These are phyloP conservation scores for Tetrapisispora taiwanensis DNA, from an alignment of 805 yeast species.

Conservation along the genomic window DNA sequence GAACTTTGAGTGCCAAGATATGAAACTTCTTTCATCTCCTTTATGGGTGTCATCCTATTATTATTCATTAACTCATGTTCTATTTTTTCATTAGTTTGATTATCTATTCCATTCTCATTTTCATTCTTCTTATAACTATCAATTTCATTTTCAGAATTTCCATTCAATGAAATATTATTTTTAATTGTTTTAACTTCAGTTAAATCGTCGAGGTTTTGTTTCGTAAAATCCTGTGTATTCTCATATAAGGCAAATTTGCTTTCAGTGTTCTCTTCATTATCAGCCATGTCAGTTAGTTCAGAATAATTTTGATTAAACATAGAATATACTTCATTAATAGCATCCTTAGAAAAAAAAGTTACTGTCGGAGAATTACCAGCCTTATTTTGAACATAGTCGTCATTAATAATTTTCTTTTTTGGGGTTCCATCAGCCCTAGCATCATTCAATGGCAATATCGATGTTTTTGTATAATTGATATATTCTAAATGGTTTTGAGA, in stretches of 20 bases:
- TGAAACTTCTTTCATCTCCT: conserved; percentile 18
- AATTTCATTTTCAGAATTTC: not conserved
- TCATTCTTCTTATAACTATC: not conserved
- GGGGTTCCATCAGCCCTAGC: conserved; percentile 10
- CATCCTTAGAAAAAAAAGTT: conserved; percentile 65
- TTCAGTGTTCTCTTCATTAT: conserved; percentile 18
- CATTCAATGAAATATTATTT: not conserved
- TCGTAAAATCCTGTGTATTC: conserved; percentile 32
- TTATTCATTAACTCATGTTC: not conserved
- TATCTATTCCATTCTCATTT: not conserved
- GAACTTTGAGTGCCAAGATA: conserved; percentile 8
- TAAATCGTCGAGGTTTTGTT: conserved; percentile 27
- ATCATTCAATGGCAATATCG: conserved; percentile 39
- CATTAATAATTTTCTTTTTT: conserved; percentile 1
- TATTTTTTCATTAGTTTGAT: not conserved
- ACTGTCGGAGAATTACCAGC: conserved; percentile 61
- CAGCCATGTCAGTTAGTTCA: conserved; percentile 13
- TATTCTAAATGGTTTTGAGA: not conserved
- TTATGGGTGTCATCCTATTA: conserved; percentile 22
- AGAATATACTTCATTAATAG: conserved; percentile 59
- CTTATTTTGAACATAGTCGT: conserved; percentile 4
- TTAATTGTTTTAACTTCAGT: conserved; percentile 26
- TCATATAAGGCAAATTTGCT: conserved; percentile 21
- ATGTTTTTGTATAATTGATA: conserved; percentile 24
- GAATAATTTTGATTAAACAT: conserved; percentile 52